Base-by-base conservation (phyloP, 2,329 filamentous ascomycete genomes). In the Aspergillus tanneri region DNA sequence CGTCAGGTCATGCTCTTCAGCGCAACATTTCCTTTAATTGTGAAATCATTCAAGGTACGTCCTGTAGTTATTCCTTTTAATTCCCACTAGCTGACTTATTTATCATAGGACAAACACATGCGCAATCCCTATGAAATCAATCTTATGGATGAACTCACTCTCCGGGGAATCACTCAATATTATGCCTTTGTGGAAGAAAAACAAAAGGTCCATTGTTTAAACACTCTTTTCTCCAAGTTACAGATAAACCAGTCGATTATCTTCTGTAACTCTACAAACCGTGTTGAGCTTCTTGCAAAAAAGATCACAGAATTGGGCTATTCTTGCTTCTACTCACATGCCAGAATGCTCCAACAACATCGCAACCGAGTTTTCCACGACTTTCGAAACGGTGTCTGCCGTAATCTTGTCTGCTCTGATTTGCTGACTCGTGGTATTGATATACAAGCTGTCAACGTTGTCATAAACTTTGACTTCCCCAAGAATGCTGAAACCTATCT, bases 161-260 rank as follows among this genome's bases (percentile, higher is more conserved):
- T 99, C 24, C 88, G 93, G 50, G 93, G 93, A 77, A 97, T 99
- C 66, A 99, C 93, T 0, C 93, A 99, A 69, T 99, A 97, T 76
- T 99, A 99, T 67, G 93, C 93, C 34, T 99, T 97, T 60, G 95
- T 99, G 43, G 93, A 99, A 72, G 93, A 99, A 75, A 96, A 96
- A 76, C 90, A 96, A 69, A 99, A 99, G 76, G 93, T 99, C 16
- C 95, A 99, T 75, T 99, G 93, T 71, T 77, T 99, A 57, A 99
- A 99, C 77, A 99, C 93, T 0, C 85, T 99, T 55, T 99, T 99
- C 78, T 96, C 91, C 61, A 96, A 96, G 74, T 84, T 99, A 12
- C 92, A 99, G 73, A 99, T 99, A 76, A 99, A 99, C 75, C 93
- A 99, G 77, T 99, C 95, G 54, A 99, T 99, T 76, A 99, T 99